phyloP scores from a whole-genome alignment of 495 filamentous ascomycete genomes.

The Coniosporium apollinis region DNA sequence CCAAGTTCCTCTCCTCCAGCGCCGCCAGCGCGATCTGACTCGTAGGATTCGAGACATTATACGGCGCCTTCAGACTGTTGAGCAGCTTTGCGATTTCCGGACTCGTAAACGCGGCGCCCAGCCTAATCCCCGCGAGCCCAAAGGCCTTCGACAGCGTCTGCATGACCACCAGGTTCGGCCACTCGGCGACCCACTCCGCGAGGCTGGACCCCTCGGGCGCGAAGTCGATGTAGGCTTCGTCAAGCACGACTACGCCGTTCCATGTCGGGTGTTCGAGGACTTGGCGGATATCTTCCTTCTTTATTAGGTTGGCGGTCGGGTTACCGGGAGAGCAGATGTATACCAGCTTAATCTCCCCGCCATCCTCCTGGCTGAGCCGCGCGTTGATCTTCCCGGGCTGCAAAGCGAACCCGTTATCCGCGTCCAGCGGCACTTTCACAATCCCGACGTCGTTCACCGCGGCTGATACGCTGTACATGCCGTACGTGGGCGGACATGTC shows the following conservation, averaged over 20 bases:
- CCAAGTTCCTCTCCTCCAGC: constrained; percentile 43
- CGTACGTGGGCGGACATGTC: constrained; percentile 90
- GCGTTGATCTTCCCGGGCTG: constrained; percentile 52
- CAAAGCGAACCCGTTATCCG: constrained; percentile 43
- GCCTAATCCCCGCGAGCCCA: constrained; percentile 78
- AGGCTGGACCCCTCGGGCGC: constrained; percentile 60
- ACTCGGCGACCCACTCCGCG: constrained; percentile 84
- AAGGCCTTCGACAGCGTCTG: constrained; percentile 95
- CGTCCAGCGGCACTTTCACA: constrained; percentile 65
- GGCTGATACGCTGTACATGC: constrained; percentile 92
- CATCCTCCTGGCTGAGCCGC: constrained; percentile 40
- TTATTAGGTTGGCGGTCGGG: constrained; percentile 64
- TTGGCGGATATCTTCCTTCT: constrained; percentile 54
- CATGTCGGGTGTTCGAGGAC: constrained; percentile 77
- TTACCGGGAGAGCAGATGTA: constrained; percentile 94
- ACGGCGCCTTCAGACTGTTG: constrained; percentile 88
- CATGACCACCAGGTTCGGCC: constrained; percentile 96
- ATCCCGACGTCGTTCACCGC: constrained; percentile 81
- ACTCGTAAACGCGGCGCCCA: constrained; percentile 48
- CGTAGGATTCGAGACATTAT: constrained; percentile 80
- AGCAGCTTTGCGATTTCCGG: constrained; percentile 47
- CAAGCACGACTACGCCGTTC: constrained; percentile 87
- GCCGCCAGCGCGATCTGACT: constrained; percentile 64
- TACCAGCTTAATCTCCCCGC: constrained; percentile 53
- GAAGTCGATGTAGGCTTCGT: constrained; percentile 97